These are phyloP conservation scores for Phoma sp. DNA, from an alignment of 2,329 filamentous ascomycete genomes.

Conservation along the genomic window DNA sequence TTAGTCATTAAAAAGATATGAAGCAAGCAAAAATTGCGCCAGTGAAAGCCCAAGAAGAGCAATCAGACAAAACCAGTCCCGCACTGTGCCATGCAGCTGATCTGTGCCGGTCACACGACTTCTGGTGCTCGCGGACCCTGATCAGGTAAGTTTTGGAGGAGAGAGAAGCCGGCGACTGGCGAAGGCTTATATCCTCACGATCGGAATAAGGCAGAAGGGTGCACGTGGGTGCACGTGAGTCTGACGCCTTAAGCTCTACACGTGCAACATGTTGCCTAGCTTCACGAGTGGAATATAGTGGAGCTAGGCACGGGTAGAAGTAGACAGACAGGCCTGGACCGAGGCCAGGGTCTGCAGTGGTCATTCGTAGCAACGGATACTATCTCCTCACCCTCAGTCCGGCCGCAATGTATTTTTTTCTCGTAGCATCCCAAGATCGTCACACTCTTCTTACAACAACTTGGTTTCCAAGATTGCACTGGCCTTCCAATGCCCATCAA, in stretches of 20 bases:
- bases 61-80: slow-evolving; percentile 14
- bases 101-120: slow-evolving; percentile 11
- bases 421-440: not conserved
- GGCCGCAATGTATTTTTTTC: not conserved
- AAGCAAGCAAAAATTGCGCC: slow-evolving; percentile 15
- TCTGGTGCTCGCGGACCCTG: slow-evolving; percentile 10
- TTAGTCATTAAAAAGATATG: not conserved
- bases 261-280: not conserved
- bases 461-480: not conserved
- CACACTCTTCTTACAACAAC: not conserved
- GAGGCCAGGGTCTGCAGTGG: not conserved
- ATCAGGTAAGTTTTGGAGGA: slow-evolving; percentile 4
- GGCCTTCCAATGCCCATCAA: not conserved
- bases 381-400: not conserved
- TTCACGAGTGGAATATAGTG: not conserved
- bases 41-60: slow-evolving; percentile 1
- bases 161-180: too few species aligned
- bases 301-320: not conserved
- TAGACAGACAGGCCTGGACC: not conserved
- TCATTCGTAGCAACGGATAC: not conserved
- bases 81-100: slow-evolving; percentile 16
- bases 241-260: not conserved
- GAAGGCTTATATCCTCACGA: not conserved
- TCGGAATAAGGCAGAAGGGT: slow-evolving; percentile 1
- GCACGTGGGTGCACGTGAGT: slow-evolving; percentile 1